phyloP scores from a whole-genome alignment of 192 early-diverging fungal species.

The Pilaira anomala region DNA sequence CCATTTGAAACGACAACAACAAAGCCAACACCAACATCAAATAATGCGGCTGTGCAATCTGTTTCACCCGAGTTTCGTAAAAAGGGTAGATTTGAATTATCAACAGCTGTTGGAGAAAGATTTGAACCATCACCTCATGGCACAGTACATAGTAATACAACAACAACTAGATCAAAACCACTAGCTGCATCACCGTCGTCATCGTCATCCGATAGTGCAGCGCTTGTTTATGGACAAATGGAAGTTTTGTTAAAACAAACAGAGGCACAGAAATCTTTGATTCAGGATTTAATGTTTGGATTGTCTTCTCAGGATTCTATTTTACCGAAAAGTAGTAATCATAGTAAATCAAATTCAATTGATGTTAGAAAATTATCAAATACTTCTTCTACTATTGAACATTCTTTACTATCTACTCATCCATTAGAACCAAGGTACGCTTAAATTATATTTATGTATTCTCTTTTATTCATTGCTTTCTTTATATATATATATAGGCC shows the following conservation, averaged over 20 bases:
- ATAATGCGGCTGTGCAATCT: not conserved
- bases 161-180: not conserved
- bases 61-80: slow-evolving; percentile 27
- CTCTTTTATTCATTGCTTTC: too few relatives aligned
- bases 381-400: not conserved
- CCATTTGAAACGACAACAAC: slow-evolving; percentile 5
- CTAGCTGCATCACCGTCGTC: not conserved
- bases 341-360: slow-evolving; percentile 6
- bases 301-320: not conserved
- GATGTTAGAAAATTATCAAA: slow-evolving; percentile 7
- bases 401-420: not conserved
- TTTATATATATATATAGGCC: not conserved
- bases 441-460: too few relatives aligned
- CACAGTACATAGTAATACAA: not conserved
- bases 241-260: slow-evolving; percentile 47
- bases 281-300: slow-evolving; percentile 31
- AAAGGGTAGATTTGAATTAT: slow-evolving; percentile 35
- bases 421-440: too few relatives aligned
- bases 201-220: not conserved
- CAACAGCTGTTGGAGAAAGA: slow-evolving; percentile 11
- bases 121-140: not conserved
- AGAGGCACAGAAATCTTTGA: slow-evolving; percentile 39
- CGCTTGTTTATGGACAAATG: slow-evolving; percentile 35
- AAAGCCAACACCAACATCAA: not conserved
- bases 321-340: not conserved